phyloP scores from a whole-genome alignment of 306 rosid genomes.

The cucumber (Cucumis sativus) region Cucumber_9930_V3 NC_026659.2:24859501-24860000 shows the following conservation, averaged over 20 bases:
- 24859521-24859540: neutral
- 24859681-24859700: neutral
- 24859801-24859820: neutral
- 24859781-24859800: too few species aligned
- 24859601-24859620: neutral
- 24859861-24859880: neutral
- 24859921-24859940: neutral
- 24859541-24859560: neutral
- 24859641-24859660: neutral
- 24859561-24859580: neutral
- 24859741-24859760: neutral
- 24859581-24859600: neutral
- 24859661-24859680: neutral
- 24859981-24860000: neutral
- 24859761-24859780: neutral
- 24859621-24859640: neutral
- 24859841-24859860: neutral
- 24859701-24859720: neutral
- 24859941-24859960: neutral
- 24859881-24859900: neutral
- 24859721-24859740: neutral
- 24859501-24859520: neutral
- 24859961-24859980: neutral
- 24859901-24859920: neutral
- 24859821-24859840: neutral